These are phyloP conservation scores for Monilinia fructicola DNA, from an alignment of 2,329 filamentous ascomycete species.

Conservation along the genomic window DNA sequence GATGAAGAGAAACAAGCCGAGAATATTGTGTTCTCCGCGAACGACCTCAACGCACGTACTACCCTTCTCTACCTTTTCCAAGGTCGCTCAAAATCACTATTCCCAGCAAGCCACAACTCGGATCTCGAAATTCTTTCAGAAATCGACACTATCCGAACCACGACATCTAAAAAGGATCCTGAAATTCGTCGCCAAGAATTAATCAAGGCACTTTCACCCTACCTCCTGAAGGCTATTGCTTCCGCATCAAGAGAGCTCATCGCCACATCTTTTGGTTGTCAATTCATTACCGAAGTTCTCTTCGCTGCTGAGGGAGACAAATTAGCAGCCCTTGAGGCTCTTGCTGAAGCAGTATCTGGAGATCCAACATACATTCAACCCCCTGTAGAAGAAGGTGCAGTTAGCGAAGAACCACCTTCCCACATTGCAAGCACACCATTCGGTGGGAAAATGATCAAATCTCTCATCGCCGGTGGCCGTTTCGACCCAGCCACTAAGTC, in stretches of 20 bases:
- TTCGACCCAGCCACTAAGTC: slow-evolving; percentile 75
- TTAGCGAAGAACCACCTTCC: slow-evolving; percentile 26
- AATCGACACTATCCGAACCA: slow-evolving; percentile 73
- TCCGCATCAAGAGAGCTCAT: slow-evolving; percentile 67
- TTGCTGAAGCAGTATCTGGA: slow-evolving; percentile 62
- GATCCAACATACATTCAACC: slow-evolving; percentile 46
- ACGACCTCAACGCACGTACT: slow-evolving; percentile 63
- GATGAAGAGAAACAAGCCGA: slow-evolving; percentile 61
- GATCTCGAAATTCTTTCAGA: slow-evolving; percentile 73
- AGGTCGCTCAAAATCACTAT: slow-evolving; percentile 59
- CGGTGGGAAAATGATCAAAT: slow-evolving; percentile 84
- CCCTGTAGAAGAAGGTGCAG: slow-evolving; percentile 43
- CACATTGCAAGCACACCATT: slow-evolving; percentile 63
- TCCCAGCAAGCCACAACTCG: slow-evolving; percentile 60
- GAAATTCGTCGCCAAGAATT: slow-evolving; percentile 74
- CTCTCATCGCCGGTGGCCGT: slow-evolving; percentile 82
- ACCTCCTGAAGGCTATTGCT: slow-evolving; percentile 71
- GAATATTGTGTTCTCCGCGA: slow-evolving; percentile 63
- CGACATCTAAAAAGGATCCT: slow-evolving; percentile 90
- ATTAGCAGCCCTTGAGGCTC: slow-evolving; percentile 67
- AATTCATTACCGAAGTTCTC: slow-evolving; percentile 80
- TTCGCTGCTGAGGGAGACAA: slow-evolving; percentile 76
- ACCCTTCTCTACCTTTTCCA: slow-evolving; percentile 82
- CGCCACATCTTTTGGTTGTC: slow-evolving; percentile 77
- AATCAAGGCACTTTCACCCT: slow-evolving; percentile 68